A percentile compares a stretch with the other conserved stretches of the same genome.
Conservation (phyloP, 2,329 filamentous ascomycete species). For the Cladosporium sphaerospermum region DNA sequence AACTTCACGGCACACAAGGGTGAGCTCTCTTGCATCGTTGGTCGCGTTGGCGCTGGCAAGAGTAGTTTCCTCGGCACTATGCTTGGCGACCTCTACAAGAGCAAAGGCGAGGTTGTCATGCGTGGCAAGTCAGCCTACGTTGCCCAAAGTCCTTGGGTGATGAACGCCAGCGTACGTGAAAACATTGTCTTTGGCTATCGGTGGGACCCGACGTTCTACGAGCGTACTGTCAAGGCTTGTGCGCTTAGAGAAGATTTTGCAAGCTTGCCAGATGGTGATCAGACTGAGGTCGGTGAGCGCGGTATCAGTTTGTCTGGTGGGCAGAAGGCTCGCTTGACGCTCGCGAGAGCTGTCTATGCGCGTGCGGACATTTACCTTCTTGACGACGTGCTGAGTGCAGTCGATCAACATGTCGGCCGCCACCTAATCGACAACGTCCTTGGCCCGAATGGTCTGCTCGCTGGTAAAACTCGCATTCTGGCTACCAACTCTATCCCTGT, state of each 20-base stretch:
- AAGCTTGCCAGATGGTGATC: constrained; percentile 88
- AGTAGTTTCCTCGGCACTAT: constrained; percentile 85
- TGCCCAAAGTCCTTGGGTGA: constrained; percentile 88
- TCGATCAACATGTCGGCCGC: constrained; percentile 94
- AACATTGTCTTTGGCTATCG: constrained; percentile 96
- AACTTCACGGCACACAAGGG: constrained; percentile 86
- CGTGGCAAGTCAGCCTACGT: constrained; percentile 84
- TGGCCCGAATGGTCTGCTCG: constrained; percentile 73
- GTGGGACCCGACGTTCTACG: constrained; percentile 90
- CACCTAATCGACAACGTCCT: constrained; percentile 94
- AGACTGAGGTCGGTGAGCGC: constrained; percentile 92
- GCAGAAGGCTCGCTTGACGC: constrained; percentile 86
- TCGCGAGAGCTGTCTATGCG: constrained; percentile 92
- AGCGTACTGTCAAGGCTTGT: constrained; percentile 85
- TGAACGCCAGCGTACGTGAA: constrained; percentile 95
- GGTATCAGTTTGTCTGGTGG: constrained; percentile 94
- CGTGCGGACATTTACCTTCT: constrained; percentile 93
- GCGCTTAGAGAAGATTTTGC: constrained; percentile 86
- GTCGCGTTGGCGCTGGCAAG: constrained; percentile 90
- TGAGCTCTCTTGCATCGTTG: constrained; percentile 86
- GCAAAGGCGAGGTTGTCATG: constrained; percentile 73
- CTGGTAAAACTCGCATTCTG: constrained; percentile 80
- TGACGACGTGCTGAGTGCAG: constrained; percentile 89
- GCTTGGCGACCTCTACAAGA: constrained; percentile 87
- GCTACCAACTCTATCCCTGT: constrained; percentile 95